Percentiles rank a stretch among this genome's conserved stretches.
Evolutionary conservation across 768 basidiomycete genomes (phyloP).

Genomic region (Collybia sordida): DNA sequence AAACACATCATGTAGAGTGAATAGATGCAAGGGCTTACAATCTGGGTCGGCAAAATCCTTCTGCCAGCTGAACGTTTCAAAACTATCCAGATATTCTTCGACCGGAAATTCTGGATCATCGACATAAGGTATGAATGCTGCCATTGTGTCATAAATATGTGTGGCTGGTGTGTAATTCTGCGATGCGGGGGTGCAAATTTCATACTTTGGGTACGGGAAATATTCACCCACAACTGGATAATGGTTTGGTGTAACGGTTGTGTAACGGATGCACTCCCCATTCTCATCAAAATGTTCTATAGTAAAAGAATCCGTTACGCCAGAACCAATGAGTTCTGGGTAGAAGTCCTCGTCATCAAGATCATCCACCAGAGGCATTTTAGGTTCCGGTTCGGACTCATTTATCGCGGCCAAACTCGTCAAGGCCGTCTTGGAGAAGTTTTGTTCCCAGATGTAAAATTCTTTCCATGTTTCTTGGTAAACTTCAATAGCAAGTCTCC

Average conservation of each 20-base stretch:
- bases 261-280: slow-evolving; percentile 7
- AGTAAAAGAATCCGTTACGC: slow-evolving; percentile 9
- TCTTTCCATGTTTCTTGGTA: slow-evolving; percentile 41
- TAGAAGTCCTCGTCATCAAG: slow-evolving; percentile 4
- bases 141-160: background rate
- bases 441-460: slow-evolving; percentile 47
- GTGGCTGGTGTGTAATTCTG: slow-evolving; percentile 23
- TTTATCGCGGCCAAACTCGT: background rate
- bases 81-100: slow-evolving; percentile 22
- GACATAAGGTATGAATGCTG: slow-evolving; percentile 43
- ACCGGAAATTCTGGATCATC: slow-evolving; percentile 42
- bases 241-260: slow-evolving; percentile 6
- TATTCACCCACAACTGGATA: background rate
- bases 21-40: slow-evolving; percentile 30
- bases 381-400: background rate
- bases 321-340: background rate
- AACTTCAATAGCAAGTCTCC: slow-evolving; percentile 22
- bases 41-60: slow-evolving; percentile 45
- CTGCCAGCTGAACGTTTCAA: slow-evolving; percentile 32
- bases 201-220: slow-evolving; percentile 31
- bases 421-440: slow-evolving; percentile 19
- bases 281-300: slow-evolving; percentile 13
- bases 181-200: slow-evolving; percentile 44
- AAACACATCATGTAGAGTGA: background rate
- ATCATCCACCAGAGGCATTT: background rate